These are phyloP conservation scores for Sphagnum magellanicum DNA, from an alignment of 228 moss, liverwort and hornwort species.

Conservation along the genomic window DNA sequence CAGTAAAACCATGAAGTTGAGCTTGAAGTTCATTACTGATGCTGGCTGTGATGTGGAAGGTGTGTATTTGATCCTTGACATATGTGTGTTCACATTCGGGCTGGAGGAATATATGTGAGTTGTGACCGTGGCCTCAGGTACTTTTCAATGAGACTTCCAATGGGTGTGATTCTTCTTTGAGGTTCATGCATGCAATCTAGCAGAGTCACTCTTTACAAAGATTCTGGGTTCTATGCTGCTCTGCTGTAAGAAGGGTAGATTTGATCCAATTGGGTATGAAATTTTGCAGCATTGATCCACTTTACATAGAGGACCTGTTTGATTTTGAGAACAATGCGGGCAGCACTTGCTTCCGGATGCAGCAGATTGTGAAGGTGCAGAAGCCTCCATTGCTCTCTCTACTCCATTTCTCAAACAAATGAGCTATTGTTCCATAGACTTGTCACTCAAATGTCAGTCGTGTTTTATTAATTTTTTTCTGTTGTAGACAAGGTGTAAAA, in stretches of 20 bases:
- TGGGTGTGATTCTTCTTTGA: no score
- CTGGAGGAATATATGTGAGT: constrained; percentile 83
- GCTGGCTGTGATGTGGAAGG: constrained; percentile 20
- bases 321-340: constrained; percentile 85
- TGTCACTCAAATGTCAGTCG: neutral
- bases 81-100: constrained; percentile 78
- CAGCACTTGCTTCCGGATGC: constrained; percentile 83
- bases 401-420: neutral
- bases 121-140: constrained; percentile 73
- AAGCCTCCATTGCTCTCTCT: constrained; percentile 14
- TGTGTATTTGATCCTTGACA: constrained; percentile 83
- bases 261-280: no score
- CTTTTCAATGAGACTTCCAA: neutral
- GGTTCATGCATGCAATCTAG: no score
- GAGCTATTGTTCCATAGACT: neutral
- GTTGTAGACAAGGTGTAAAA: constrained; percentile 40
- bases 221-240: no score
- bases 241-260: no score
- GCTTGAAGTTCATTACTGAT: no score
- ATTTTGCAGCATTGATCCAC: constrained; percentile 76
- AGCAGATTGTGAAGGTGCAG: constrained; percentile 76
- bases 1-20: no score
- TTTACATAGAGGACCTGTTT: constrained; percentile 83
- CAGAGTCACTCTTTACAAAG: no score
- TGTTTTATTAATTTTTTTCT: no score